Base-by-base conservation (phyloP, 1,284 basidiomycete genomes). In the Ganoderma lingzhi region DNA sequence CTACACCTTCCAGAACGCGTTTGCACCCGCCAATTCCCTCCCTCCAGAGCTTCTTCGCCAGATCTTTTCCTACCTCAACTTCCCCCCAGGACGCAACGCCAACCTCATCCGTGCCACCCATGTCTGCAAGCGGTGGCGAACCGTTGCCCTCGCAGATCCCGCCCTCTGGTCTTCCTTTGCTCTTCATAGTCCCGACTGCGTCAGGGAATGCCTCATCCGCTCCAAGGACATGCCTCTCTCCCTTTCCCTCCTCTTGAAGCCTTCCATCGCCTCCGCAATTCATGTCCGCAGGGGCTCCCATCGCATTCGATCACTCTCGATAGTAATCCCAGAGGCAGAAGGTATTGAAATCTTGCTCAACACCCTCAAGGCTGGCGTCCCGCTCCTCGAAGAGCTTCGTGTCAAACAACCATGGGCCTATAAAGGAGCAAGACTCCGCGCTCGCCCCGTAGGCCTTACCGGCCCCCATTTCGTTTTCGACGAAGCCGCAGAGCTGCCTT, bases 91-190 rank as follows among this genome's bases (percentile, higher is more conserved):
- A 1, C 15, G n/a, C 15, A 62, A 62, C 35, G 37, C 15, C 39
- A 30, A 58, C 42, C 32, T 65, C 23, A 58, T 69, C 30, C 8
- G 28, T 60, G 63, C 59, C 37, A 66, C 55, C 10, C 68, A 69
- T 15, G 56, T 66, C 39, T 69, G 64, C 53, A 23, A 19, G 15
- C 62, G 42, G 10, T 69, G 68, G 68, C 64, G 68, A 15, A 12
- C 42, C 3, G 32, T 59, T 28, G 55, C 68, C 12, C 64, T 66
- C 2, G 39, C 44, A 35, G 42, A 62, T 15, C 30, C 64, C 3
- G 0, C 35, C 10, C 65, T 70, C 6, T 70, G 68, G 68, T 60
- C 68, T 8, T 55, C 45, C 35, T 66, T 70, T 59, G 62, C 58
- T 6, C 55, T 66, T 10, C 53, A 64, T 28, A 28, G 65, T 28